Evolutionary conservation across 129 eudicot genomes (phyloP).

Genomic region (Lactuca saligna): DNA sequence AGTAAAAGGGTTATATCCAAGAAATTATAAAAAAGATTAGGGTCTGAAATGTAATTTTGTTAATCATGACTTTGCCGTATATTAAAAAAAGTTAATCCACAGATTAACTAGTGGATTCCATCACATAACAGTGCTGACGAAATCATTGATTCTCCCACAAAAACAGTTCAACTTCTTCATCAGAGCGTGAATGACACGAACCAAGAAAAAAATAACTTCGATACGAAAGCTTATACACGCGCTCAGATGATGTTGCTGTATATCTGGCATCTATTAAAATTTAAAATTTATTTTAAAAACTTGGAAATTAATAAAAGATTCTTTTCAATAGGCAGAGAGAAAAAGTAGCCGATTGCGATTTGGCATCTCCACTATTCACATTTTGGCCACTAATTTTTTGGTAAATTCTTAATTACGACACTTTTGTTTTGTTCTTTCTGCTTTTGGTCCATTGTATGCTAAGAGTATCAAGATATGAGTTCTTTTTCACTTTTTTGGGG

Average conservation of each 20-base stretch:
- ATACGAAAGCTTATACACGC: slow-evolving; percentile 12
- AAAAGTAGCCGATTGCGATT: slow-evolving; percentile 39
- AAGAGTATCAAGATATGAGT: not conserved
- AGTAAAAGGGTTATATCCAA: not conserved
- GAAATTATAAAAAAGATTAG: not conserved
- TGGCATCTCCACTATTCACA: slow-evolving; percentile 24
- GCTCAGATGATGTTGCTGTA: slow-evolving; percentile 14
- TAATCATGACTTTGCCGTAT: slow-evolving; percentile 33
- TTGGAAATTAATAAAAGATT: slow-evolving; percentile 29
- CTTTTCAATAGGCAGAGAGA: slow-evolving; percentile 36
- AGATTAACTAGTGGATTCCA: slow-evolving; percentile 42
- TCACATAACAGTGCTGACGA: slow-evolving; percentile 32
- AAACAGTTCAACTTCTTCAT: not conserved
- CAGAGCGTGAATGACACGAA: slow-evolving; percentile 5
- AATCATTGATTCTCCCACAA: slow-evolving; percentile 38
- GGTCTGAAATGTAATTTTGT: slow-evolving; percentile 12
- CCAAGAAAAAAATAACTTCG: not conserved
- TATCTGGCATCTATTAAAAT: slow-evolving; percentile 17
- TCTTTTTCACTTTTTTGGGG: not conserved
- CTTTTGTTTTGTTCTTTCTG: slow-evolving; percentile 6
- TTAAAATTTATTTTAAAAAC: slow-evolving; percentile 9
- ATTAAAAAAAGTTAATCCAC: slow-evolving; percentile 28
- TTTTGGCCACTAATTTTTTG: slow-evolving; percentile 19
- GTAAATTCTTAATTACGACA: not conserved
- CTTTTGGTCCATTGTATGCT: not conserved